Evolutionary conservation across 1,284 basidiomycete species (phyloP), one percentile per base, ranked within the genome.

Genomic region (Moniliophthora roreri): DNA sequence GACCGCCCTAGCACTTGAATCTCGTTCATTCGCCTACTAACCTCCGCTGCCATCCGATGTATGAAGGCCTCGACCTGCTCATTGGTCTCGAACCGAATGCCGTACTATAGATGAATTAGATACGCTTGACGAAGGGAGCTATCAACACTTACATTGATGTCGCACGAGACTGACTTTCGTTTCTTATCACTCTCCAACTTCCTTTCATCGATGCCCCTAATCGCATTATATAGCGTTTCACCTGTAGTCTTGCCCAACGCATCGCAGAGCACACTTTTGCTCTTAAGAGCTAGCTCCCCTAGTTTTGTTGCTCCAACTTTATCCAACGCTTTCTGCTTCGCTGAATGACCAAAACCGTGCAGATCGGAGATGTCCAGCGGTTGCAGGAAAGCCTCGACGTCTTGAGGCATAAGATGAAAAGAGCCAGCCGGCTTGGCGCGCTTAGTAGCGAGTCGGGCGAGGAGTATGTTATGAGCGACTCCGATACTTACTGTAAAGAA

Each of bases 391-490:
- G 70, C 72, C 0, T 75, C 70, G 1, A 88, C 75, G 32, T 84
- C 79, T 4, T 75, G 73, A 1, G 70, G 72, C 0, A 76, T 62
- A 4, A 98, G 82, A 58, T 94, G 93, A 65, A 81, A 93, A 0
- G 89, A 85, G 1, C 87, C 86, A 0, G 87, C 91, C 0, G 96
- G 97, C 66, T 99, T 99, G 3, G 97, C 96, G 9, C 78, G 80
- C 4, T 91, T 84, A 0, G 95, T 97, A 0, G 96, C 96, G 1
- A 99, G 79, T 5, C 94, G 89, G 1, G 96, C 93, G 2, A 98
- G 82, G 48, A 97, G 84, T 58, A 98, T 89, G 70, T 98, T 99
- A 60, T 91, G 84, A 0, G 91, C 82, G 42, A 98, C 91, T 4
- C 97, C 96, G 40, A 99, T 91, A 66, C 89, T 93, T 3, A 93